Evolutionary conservation across 2,329 filamentous ascomycete genomes (phyloP).

Genomic region (Zymoseptoria ardabiliae): DNA sequence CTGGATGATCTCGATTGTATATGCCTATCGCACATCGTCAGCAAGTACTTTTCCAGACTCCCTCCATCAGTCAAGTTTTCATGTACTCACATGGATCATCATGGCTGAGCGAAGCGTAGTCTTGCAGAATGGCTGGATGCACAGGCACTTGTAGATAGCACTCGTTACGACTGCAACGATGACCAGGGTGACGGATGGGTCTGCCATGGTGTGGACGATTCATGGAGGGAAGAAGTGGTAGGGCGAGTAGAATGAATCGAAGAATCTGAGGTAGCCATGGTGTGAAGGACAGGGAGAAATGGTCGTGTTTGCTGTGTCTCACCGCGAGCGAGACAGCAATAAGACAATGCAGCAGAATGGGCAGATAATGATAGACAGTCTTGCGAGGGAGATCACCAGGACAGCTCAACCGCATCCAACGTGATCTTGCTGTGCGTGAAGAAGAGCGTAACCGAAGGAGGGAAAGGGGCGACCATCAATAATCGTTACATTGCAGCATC

Average conservation of each 20-base stretch:
- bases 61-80: background rate
- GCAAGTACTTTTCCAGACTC: background rate
- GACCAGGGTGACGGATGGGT: background rate
- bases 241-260: background rate
- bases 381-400: background rate
- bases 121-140: background rate
- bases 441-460: background rate
- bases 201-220: background rate
- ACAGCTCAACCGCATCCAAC: background rate
- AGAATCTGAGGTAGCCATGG: background rate
- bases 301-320: background rate
- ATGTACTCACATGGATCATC: background rate
- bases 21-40: slow-evolving; percentile 1
- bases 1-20: slow-evolving; percentile 9
- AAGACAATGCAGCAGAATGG: background rate
- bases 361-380: background rate
- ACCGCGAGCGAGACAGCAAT: background rate
- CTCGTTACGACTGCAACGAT: slow-evolving; percentile 3
- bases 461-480: background rate
- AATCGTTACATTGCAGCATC: background rate
- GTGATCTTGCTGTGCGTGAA: background rate
- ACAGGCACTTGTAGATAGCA: slow-evolving; percentile 4
- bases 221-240: background rate
- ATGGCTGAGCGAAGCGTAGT: background rate
- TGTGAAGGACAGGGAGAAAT: background rate